Evolutionary conservation across 1,139 yeast species (phyloP).

Genomic region (Kazachstania sp.): DNA sequence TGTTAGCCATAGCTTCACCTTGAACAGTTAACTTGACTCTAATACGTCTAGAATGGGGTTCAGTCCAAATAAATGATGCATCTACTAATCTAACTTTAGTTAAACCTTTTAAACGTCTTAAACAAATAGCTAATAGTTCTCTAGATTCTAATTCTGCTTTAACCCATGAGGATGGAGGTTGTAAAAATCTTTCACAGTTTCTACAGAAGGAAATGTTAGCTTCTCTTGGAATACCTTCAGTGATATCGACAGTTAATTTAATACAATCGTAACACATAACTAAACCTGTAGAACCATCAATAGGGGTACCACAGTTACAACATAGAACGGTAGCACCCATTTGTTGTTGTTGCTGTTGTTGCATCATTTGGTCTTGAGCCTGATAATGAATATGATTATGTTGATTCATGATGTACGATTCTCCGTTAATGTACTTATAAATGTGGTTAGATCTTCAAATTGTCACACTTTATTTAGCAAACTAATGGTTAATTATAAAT

Average conservation of each 20-base stretch:
- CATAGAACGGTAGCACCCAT: conserved; percentile 84
- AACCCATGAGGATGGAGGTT: conserved; percentile 93
- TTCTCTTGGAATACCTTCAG: conserved; percentile 94
- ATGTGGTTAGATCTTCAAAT: too few species aligned
- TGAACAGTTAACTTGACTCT: conserved; percentile 87
- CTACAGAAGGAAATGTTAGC: conserved; percentile 89
- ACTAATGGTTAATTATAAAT: too few species aligned
- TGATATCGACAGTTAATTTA: conserved; percentile 84
- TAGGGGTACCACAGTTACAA: conserved; percentile 97
- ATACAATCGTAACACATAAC: conserved; percentile 98
- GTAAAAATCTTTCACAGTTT: conserved; percentile 91
- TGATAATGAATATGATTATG: conserved; percentile 21
- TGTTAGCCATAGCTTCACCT: conserved; percentile 90
- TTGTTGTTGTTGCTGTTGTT: conserved; percentile 17
- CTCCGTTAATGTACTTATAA: too few species aligned
- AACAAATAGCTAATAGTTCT: conserved; percentile 82
- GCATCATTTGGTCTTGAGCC: conserved; percentile 1
- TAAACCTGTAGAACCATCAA: conserved; percentile 89
- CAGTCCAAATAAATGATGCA: conserved; percentile 97
- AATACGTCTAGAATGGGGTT: conserved; percentile 95
- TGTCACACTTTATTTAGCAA: too few species aligned
- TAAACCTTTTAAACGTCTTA: conserved; percentile 81
- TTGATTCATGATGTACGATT: conserved; percentile 15
- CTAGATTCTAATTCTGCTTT: conserved; percentile 85
- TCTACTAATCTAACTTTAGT: conserved; percentile 83